These are phyloP conservation scores for Grammothele lineata DNA, from an alignment of 768 basidiomycete species.

Conservation along the genomic window DNA sequence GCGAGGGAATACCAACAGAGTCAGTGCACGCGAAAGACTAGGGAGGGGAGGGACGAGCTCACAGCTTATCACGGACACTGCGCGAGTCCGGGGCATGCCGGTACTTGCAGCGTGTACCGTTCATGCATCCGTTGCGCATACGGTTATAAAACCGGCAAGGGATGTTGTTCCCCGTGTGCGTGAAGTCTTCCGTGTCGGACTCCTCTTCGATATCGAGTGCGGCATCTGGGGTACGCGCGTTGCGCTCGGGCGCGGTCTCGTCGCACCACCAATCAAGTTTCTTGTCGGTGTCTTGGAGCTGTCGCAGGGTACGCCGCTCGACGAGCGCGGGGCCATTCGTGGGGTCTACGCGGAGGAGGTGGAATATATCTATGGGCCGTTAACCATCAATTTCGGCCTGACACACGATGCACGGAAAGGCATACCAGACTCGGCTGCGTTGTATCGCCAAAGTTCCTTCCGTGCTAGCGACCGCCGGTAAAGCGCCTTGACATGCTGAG, in stretches of 20 bases:
- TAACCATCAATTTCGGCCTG: not conserved
- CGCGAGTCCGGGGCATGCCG: constrained; percentile 53
- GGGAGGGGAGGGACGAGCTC: constrained; percentile 17
- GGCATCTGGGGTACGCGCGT: constrained; percentile 16
- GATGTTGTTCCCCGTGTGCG: constrained; percentile 45
- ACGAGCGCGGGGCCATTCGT: constrained; percentile 16
- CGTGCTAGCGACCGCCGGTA: constrained; percentile 33
- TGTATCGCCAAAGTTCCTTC: constrained; percentile 22
- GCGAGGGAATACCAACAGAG: not conserved
- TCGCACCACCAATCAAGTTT: not conserved
- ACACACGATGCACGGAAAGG: not conserved
- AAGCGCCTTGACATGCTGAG: constrained; percentile 30
- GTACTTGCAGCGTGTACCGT: constrained; percentile 34
- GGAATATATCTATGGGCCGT: constrained; percentile 25
- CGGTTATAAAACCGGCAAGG: constrained; percentile 59
- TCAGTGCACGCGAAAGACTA: no score
- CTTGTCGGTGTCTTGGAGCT: not conserved
- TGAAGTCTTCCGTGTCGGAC: constrained; percentile 53
- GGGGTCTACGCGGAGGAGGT: constrained; percentile 25
- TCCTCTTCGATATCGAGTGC: constrained; percentile 36
- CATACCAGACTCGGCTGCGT: constrained; percentile 24
- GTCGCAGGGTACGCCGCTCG: constrained; percentile 20
- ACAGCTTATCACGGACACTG: constrained; percentile 54
- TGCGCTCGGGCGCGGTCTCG: constrained; percentile 13
- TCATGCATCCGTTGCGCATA: constrained; percentile 35